phyloP scores from a whole-genome alignment of 306 rosid species.

The Boehmeria nivea region DNA sequence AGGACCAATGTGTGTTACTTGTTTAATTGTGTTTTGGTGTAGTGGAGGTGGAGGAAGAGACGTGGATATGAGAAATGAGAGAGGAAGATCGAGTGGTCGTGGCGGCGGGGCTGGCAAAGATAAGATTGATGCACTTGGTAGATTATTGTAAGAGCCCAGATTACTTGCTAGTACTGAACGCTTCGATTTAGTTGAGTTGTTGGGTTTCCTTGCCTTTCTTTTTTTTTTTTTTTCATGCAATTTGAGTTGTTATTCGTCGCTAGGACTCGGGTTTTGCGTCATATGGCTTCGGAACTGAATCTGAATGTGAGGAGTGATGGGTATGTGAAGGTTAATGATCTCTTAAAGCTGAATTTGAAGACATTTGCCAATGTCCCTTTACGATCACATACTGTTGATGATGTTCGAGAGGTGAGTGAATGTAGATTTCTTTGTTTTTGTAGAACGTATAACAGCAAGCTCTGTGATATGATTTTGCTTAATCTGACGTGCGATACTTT shows the following conservation, averaged over 20 bases:
- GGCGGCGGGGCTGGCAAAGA: slow-evolving; percentile 60
- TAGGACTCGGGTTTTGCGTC: slow-evolving; percentile 85
- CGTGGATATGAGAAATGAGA: slow-evolving; percentile 37
- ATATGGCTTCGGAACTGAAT: slow-evolving; percentile 76
- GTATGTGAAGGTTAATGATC: slow-evolving; percentile 67
- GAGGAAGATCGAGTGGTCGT: slow-evolving; percentile 51
- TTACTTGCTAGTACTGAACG: not conserved
- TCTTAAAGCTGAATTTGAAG: slow-evolving; percentile 63
- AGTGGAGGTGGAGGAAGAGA: slow-evolving; percentile 51
- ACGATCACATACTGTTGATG: slow-evolving; percentile 71
- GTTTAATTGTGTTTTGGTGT: slow-evolving; percentile 7
- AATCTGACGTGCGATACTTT: too few relatives aligned
- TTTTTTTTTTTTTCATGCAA: not conserved
- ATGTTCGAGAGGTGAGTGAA: slow-evolving; percentile 71
- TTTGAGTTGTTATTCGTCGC: not conserved
- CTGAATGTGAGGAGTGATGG: slow-evolving; percentile 76
- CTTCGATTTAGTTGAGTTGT: not conserved
- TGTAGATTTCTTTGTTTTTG: too few relatives aligned
- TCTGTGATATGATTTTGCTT: too few relatives aligned
- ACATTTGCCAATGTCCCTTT: slow-evolving; percentile 74
- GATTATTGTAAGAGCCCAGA: slow-evolving; percentile 74
- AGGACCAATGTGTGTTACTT: too few relatives aligned
- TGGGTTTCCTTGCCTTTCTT: too few relatives aligned
- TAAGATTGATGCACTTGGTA: slow-evolving; percentile 87
- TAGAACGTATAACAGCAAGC: too few relatives aligned